phyloP scores from a whole-genome alignment of 805 yeast species.

The Allodekkera sacchari region DNA sequence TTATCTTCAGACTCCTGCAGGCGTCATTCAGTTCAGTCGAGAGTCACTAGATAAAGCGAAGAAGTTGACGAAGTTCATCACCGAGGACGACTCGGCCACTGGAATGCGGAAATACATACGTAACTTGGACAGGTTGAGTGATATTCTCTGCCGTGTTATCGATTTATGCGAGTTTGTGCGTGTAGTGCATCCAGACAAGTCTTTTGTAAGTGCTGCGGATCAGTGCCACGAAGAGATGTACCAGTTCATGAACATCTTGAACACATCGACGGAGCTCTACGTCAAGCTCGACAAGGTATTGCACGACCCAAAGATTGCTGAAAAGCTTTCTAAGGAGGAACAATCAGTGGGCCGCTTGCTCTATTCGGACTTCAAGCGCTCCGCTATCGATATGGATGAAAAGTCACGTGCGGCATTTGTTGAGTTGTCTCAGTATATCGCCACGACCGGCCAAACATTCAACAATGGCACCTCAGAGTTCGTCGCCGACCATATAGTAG shows the following conservation, averaged over 20 bases:
- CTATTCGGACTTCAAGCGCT: constrained; percentile 77
- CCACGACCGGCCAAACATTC: constrained; percentile 74
- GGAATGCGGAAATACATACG: constrained; percentile 46
- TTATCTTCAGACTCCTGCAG: constrained; percentile 58
- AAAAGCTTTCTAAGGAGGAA: constrained; percentile 61
- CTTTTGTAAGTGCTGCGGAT: constrained; percentile 75
- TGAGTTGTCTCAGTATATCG: constrained; percentile 68
- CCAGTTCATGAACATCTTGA: constrained; percentile 87
- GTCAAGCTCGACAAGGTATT: constrained; percentile 50
- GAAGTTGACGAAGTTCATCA: constrained; percentile 47
- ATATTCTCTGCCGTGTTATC: constrained; percentile 82
- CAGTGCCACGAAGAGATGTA: constrained; percentile 80
- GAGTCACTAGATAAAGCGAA: constrained; percentile 62
- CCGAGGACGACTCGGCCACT: constrained; percentile 32
- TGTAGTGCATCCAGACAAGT: constrained; percentile 71
- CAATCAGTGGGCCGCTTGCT: constrained; percentile 72
- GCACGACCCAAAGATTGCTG: constrained; percentile 26
- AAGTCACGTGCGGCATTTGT: constrained; percentile 63
- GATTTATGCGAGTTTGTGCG: constrained; percentile 91
- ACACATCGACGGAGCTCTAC: constrained; percentile 73
- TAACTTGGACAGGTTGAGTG: constrained; percentile 77
- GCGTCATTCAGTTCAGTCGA: constrained; percentile 58
- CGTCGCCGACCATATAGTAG: constrained; percentile 17
- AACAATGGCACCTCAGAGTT: constrained; percentile 36
- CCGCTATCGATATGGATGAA: constrained; percentile 77